These are phyloP conservation scores for Pinus taeda DNA, from an alignment of 75 land plant genomes.

Conservation along the genomic window DNA sequence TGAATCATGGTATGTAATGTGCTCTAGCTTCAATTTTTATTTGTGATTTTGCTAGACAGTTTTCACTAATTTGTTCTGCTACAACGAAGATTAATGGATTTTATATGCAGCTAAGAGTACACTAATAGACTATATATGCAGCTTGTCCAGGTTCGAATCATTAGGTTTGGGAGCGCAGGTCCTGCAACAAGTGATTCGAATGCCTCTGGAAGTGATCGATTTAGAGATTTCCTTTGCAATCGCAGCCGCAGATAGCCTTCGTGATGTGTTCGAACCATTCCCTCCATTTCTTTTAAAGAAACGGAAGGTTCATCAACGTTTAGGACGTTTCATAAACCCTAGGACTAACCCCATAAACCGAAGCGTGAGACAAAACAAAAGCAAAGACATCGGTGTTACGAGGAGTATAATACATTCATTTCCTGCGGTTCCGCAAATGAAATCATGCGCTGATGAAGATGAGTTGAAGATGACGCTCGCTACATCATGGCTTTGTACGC, in stretches of 20 bases:
- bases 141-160: conserved; percentile 21
- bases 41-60: no score
- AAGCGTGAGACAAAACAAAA: not conserved
- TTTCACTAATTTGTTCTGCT: no score
- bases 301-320: conserved; percentile 7
- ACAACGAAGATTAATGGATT: no score
- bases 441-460: conserved; percentile 11
- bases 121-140: not conserved
- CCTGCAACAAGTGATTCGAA: conserved; percentile 18
- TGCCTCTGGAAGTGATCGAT: conserved; percentile 17
- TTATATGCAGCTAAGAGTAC: no score
- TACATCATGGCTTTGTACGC: not conserved
- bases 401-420: conserved; percentile 4
- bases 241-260: conserved; percentile 3
- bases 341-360: no score
- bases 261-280: conserved; percentile 32
- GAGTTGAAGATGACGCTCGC: conserved; percentile 11
- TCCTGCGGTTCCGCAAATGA: conserved; percentile 15
- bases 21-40: no score
- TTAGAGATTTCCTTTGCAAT: conserved; percentile 23
- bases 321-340: not conserved
- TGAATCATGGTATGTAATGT: no score
- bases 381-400: conserved; percentile 10
- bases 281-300: conserved; percentile 16
- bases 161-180: conserved; percentile 24